Evolutionary conservation across 352 stramenopile species (phyloP).

Genomic region (Plasmopara muralis): DNA sequence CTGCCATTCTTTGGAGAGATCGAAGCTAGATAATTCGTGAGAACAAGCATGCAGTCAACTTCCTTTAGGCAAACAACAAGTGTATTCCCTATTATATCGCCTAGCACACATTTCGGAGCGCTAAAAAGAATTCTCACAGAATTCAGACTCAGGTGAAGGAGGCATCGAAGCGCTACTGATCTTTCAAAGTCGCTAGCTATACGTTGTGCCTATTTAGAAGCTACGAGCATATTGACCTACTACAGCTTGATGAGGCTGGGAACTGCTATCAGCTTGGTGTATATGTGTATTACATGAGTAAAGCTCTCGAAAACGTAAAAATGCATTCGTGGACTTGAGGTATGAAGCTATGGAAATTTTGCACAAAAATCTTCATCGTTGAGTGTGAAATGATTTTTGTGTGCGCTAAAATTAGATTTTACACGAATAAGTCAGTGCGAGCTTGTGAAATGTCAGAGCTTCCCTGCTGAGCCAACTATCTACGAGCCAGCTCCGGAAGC

Average conservation of each 20-base stretch:
- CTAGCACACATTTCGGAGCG: not conserved
- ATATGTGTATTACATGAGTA: conserved; percentile 3
- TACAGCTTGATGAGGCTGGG: conserved; percentile 6
- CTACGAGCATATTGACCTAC: conserved; percentile 7
- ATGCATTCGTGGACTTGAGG: not conserved
- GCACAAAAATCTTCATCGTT: not conserved
- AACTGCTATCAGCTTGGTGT: conserved; percentile 7
- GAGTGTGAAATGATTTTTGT: conserved; percentile 4
- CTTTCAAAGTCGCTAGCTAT: conserved; percentile 4
- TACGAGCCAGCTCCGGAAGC: not conserved
- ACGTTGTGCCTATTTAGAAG: conserved; percentile 1
- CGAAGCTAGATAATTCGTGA: not conserved
- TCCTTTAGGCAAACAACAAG: not conserved
- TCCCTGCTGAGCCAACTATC: not conserved
- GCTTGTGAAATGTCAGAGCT: not conserved
- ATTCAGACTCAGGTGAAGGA: conserved; percentile 7
- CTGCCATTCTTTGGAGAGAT: conserved; percentile 13
- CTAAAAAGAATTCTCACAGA: conserved; percentile 7
- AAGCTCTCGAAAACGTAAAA: not conserved
- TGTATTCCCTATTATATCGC: too few species aligned
- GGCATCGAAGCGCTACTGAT: conserved; percentile 8
- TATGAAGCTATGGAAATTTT: not conserved
- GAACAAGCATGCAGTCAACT: not conserved
- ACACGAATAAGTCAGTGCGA: not conserved
- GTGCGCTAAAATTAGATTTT: not conserved